Percentiles rank a stretch among this genome's conserved stretches.
Conservation (phyloP, 2,329 filamentous ascomycete genomes). For the Huntiella abstrusa region DNA sequence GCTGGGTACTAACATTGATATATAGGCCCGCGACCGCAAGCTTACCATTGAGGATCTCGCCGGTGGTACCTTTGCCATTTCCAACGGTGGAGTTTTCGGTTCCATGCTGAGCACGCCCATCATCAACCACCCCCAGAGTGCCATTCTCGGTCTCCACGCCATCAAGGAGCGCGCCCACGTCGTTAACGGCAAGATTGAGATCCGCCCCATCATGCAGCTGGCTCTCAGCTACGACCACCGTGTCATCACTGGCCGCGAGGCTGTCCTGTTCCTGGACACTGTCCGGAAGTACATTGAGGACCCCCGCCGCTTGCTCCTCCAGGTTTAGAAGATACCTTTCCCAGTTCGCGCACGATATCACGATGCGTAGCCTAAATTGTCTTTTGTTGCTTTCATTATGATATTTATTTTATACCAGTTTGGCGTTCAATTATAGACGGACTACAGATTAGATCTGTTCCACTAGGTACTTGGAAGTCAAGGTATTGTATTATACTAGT, state of each 20-base stretch:
- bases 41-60: conserved; percentile 99
- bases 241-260: conserved; percentile 83
- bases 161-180: conserved; percentile 89
- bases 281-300: conserved; percentile 97
- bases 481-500: no score
- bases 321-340: conserved; percentile 5
- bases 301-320: conserved; percentile 71
- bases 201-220: conserved; percentile 99
- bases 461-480: no score
- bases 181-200: conserved; percentile 84
- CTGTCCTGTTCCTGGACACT: conserved; percentile 90
- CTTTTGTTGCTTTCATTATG: neutral
- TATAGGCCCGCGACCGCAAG: conserved; percentile 78
- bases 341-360: no score
- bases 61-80: conserved; percentile 93
- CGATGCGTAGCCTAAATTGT: neutral
- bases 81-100: conserved; percentile 91
- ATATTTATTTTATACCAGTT: neutral
- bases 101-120: conserved; percentile 96
- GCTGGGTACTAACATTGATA: conserved; percentile 10
- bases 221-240: conserved; percentile 96
- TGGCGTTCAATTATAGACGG: conserved; percentile 6
- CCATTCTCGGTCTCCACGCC: conserved; percentile 80
- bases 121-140: conserved; percentile 89
- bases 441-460: neutral